A percentile compares a stretch with the other conserved stretches of the same genome.
Evolutionary conservation across 2,329 filamentous ascomycete species (phyloP).

Genomic region (Graphium sp.): DNA sequence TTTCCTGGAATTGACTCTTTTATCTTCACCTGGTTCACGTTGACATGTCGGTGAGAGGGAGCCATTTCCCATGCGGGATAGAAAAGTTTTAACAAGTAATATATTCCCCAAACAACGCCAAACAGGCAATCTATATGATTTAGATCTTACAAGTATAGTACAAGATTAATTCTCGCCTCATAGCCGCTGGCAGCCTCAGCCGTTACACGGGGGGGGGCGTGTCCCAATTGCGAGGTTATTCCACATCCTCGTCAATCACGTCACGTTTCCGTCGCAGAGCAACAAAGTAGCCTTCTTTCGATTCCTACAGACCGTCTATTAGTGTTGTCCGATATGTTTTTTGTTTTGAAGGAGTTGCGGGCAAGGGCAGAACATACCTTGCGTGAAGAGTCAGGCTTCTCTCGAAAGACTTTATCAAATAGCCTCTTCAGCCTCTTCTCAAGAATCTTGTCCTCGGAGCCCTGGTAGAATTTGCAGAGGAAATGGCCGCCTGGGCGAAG

Average conservation of each 20-base stretch:
- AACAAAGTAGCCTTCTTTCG: constrained; percentile 76
- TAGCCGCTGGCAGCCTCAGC: too few species aligned
- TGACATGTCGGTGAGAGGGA: too few species aligned
- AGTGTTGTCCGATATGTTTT: neutral
- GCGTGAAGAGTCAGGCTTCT: constrained; percentile 85
- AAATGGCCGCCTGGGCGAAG: constrained; percentile 74
- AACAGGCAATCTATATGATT: too few species aligned
- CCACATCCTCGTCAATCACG: constrained; percentile 11
- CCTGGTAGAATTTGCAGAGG: constrained; percentile 95
- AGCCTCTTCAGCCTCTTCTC: constrained; percentile 59
- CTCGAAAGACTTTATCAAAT: constrained; percentile 65
- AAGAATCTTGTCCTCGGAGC: constrained; percentile 64
- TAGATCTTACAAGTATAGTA: too few species aligned
- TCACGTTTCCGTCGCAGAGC: constrained; percentile 49
- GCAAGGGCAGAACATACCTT: constrained; percentile 40
- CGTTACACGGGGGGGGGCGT: too few species aligned
- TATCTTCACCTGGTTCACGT: too few species aligned
- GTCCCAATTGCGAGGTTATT: too few species aligned
- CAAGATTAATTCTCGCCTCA: too few species aligned
- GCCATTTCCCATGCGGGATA: too few species aligned
- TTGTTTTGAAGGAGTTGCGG: neutral
- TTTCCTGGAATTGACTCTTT: constrained; percentile 1
- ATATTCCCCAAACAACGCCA: too few species aligned
- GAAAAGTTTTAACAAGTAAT: too few species aligned
- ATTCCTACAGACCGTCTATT: constrained; percentile 37